Conservation (phyloP, 169 alveolate genomes). For the Theileria equi region DNA sequence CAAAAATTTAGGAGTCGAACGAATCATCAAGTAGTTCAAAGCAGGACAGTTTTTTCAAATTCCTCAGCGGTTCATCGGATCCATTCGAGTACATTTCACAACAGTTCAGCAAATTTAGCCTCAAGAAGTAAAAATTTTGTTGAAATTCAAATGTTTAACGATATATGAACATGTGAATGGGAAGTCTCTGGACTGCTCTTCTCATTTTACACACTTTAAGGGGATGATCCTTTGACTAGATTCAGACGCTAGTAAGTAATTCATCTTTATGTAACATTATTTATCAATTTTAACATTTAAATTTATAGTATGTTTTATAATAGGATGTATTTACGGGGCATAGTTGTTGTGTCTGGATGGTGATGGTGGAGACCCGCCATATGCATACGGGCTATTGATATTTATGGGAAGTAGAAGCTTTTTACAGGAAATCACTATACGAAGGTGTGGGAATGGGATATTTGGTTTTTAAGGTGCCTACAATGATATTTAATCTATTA, state of each 20-base stretch:
- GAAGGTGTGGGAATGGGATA: too few relatives aligned
- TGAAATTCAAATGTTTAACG: not conserved
- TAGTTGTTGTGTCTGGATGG: too few relatives aligned
- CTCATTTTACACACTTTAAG: not conserved
- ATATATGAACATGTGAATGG: not conserved
- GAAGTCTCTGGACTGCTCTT: not conserved
- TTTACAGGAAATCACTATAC: too few relatives aligned
- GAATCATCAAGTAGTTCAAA: too few relatives aligned
- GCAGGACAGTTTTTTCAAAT: conserved; percentile 59
- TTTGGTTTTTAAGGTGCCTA: too few relatives aligned
- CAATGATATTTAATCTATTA: too few relatives aligned
- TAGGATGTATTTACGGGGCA: too few relatives aligned
- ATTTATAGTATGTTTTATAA: too few relatives aligned
- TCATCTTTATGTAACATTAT: not conserved
- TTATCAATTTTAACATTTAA: not conserved
- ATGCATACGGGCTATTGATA: too few relatives aligned
- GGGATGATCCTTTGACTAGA: not conserved
- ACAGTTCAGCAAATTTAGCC: conserved; percentile 39
- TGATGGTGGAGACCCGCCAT: too few relatives aligned
- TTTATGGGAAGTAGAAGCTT: too few relatives aligned
- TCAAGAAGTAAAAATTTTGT: not conserved
- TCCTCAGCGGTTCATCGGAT: conserved; percentile 58
- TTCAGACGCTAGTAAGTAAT: not conserved
- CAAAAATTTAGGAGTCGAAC: conserved; percentile 11
- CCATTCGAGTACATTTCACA: conserved; percentile 62